Base-by-base conservation (phyloP, 305 asterid genomes). In the Plantago coronopus region DNA sequence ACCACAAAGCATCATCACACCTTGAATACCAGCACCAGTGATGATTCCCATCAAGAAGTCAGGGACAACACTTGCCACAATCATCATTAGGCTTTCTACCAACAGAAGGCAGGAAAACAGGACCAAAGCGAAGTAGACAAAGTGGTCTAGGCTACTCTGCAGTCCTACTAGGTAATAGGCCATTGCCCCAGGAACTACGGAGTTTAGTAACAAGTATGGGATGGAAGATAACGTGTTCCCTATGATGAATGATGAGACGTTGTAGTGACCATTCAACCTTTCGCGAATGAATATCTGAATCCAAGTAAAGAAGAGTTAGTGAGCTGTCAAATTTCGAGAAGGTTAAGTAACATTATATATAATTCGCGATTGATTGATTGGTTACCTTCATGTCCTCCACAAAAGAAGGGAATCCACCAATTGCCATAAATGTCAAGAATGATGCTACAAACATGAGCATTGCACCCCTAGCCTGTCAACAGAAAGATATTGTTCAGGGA, bases 371-470 rank as follows among this genome's bases (percentile, higher is more conserved):
- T 11, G 5, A 50, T 12, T 13, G 34, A 7, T 27, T 27, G 34
- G n/a, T 50, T 19, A 50, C 56, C 56, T 50, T 50, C 56, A 50
- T 50, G 56, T 50, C 56, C 34, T 50, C 56, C 14, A 21, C 56
- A 18, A 50, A 50, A 50, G 56, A 50, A 50, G 56, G 56, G 56
- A 50, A 50, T 50, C 56, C 56, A 13, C 56, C 56, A 21, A 50
- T 50, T 50, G 56, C 56, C 56, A 50, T 50, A 21, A 50, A 50
- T 16, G 56, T 50, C 56, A 50, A 50, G 56, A 50, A 50, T 50
- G 34, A 25, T 50, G 56, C 56, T 9, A 50, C 56, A 50, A 50
- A 50, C 56, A 50, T 50, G 31, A 50, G 25, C 56, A 50, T 50
- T 50, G 56, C 22, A 19, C 56, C 56, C 25, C 56, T 50, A 50